phyloP scores from a whole-genome alignment of 169 alveolate species.

The Eimeria necatrix region DNA sequence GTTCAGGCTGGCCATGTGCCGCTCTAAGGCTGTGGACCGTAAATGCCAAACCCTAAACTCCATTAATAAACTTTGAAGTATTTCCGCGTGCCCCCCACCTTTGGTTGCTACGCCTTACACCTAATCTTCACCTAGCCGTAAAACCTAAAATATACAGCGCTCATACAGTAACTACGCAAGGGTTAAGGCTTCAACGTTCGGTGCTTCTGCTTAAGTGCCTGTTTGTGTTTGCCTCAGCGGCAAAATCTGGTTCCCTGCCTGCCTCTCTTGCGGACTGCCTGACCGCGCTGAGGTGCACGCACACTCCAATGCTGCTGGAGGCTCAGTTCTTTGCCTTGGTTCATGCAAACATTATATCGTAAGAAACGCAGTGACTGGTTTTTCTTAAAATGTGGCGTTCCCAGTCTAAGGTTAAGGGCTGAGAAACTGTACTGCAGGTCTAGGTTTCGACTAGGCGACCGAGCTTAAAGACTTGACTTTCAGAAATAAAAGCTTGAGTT shows the following conservation, averaged over 20 bases:
- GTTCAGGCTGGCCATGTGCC: constrained; percentile 5
- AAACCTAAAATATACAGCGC: background rate
- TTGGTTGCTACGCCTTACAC: too few species aligned
- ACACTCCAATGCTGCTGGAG: constrained; percentile 26
- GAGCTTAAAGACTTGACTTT: too few species aligned
- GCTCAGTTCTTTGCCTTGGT: constrained; percentile 37
- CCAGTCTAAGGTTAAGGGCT: background rate
- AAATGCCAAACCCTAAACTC: constrained; percentile 11
- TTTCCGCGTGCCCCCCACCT: too few species aligned
- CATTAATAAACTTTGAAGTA: too few species aligned
- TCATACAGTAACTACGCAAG: background rate
- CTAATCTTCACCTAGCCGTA: background rate
- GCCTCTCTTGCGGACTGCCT: constrained; percentile 26
- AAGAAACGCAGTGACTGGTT: background rate
- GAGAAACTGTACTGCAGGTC: background rate
- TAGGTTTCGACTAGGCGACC: too few species aligned
- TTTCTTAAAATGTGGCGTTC: background rate
- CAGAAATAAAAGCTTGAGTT: too few species aligned
- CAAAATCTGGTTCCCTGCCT: background rate
- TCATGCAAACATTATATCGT: background rate
- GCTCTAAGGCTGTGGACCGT: constrained; percentile 26
- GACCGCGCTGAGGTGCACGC: constrained; percentile 13
- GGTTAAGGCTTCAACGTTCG: background rate
- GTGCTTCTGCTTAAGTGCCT: background rate
- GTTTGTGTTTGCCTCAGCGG: background rate